Percentiles rank a stretch among this genome's conserved stretches.
phyloP scores from a whole-genome alignment of 257 asterid species.

The Solanum boliviense region DNA sequence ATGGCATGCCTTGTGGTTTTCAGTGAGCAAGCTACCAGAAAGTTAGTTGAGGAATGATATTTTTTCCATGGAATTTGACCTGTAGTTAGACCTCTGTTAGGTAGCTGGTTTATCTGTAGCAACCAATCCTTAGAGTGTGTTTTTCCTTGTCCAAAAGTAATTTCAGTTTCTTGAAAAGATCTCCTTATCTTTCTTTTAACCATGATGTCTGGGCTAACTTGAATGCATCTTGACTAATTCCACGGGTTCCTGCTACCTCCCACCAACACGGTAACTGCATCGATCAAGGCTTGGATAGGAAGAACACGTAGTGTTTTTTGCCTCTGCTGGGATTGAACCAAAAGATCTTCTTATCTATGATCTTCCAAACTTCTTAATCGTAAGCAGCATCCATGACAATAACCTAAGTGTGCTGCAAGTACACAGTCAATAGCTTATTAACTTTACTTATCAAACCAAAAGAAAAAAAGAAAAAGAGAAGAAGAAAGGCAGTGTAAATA shows the following conservation, averaged over 20 bases:
- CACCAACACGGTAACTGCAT: neutral
- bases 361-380: neutral
- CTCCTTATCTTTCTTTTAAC: neutral
- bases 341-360: neutral
- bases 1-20: neutral
- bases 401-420: neutral
- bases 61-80: neutral
- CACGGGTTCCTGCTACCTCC: neutral
- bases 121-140: neutral
- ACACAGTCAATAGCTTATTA: neutral
- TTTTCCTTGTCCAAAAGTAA: neutral
- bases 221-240: neutral
- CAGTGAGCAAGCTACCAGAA: neutral
- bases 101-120: neutral
- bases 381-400: neutral
- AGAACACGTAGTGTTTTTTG: neutral
- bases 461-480: neutral
- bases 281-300: neutral
- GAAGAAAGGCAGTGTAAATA: neutral
- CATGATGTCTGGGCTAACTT: neutral
- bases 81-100: neutral
- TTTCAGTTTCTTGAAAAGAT: neutral
- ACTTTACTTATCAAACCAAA: neutral
- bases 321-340: neutral
- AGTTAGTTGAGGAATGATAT: neutral